Evolutionary conservation across 208 protist species (phyloP).

Genomic region (Leishmania guyanensis): DNA sequence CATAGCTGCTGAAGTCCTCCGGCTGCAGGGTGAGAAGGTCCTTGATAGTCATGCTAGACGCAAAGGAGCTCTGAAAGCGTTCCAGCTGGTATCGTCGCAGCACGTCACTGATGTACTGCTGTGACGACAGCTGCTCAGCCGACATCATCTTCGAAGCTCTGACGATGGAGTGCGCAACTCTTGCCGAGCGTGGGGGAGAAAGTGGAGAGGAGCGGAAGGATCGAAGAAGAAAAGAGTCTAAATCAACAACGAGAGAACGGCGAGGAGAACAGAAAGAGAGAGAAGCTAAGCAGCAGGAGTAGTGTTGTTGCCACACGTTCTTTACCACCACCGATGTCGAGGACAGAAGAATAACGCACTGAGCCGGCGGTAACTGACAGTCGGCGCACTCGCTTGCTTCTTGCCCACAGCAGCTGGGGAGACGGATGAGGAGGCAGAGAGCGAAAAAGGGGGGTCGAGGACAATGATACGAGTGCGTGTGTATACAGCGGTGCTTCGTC

Average conservation of each 20-base stretch:
- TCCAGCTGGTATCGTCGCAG: slow-evolving; percentile 32
- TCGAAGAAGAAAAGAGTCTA: not conserved
- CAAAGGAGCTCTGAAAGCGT: slow-evolving; percentile 22
- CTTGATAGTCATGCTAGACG: slow-evolving; percentile 27
- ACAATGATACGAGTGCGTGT: not conserved
- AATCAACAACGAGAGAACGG: not conserved
- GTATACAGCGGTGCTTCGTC: not conserved
- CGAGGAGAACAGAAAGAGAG: not conserved
- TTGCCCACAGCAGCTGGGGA: not conserved
- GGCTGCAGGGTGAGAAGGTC: slow-evolving; percentile 34
- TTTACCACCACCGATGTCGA: not conserved
- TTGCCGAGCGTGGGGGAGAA: not conserved
- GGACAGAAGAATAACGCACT: not conserved
- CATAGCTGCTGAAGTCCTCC: slow-evolving; percentile 36
- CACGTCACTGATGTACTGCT: slow-evolving; percentile 30
- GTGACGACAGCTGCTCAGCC: slow-evolving; percentile 5
- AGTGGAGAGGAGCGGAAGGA: not conserved
- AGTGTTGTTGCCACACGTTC: not conserved
- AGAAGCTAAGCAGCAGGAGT: not conserved
- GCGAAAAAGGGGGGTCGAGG: not conserved
- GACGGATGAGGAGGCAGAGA: not conserved
- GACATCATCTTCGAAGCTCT: not conserved
- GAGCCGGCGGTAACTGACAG: not conserved
- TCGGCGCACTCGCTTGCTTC: not conserved
- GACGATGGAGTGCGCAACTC: too few relatives aligned